Evolutionary conservation across 2,329 filamentous ascomycete species (phyloP), one percentile per base, ranked within the genome.

Genomic region (Moelleriella libera): DNA sequence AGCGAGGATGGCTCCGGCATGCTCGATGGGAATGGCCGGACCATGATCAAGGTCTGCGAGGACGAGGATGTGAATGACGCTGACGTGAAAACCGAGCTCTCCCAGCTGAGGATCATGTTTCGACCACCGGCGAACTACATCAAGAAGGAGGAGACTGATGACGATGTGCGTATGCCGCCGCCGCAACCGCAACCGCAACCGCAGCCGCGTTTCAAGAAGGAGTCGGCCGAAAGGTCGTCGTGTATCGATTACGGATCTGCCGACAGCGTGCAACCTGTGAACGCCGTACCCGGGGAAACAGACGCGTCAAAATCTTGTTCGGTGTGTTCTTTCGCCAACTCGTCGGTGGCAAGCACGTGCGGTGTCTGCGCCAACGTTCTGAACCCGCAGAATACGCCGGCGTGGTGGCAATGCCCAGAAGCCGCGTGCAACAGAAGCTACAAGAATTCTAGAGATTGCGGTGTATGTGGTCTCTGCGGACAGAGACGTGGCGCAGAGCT

Each of bases 31-130:
- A 75, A 83, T 47, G 86, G 83, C 0, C 70, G 74, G 21, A 74
- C 75, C 10, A 72, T 94, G 71, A 67, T 90, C 51, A 84, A 78
- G 55, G 78, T 92, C 1, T 92, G 87, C 58, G 82, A 82, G 51
- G 82, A 84, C 43, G 83, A 87, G 70, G 47, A 69, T 39, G 57
- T 56, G 3, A 71, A 75, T 39, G 78, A 83, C 43, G 52, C 56
- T 4, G 59, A 54, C 6, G 65, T 61, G 5, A 57, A 47, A 29
- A 57, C 58, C 14, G 65, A 94, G 62, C 66, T 87, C 55, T 69
- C 72, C 11, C 86, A 94, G 60, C 67, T 92, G 46, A 72, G 73
- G 46, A 68, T 67, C 14, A 57, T 66, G 45, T 59, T 66, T 29
- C 5, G 42, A 7, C n/a, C 40, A 7, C 2, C 40, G 40, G 7